Evolutionary conservation across 1,139 yeast species (phyloP), one percentile per base, ranked within the genome.

Genomic region (Geotrichum carabidarum): DNA sequence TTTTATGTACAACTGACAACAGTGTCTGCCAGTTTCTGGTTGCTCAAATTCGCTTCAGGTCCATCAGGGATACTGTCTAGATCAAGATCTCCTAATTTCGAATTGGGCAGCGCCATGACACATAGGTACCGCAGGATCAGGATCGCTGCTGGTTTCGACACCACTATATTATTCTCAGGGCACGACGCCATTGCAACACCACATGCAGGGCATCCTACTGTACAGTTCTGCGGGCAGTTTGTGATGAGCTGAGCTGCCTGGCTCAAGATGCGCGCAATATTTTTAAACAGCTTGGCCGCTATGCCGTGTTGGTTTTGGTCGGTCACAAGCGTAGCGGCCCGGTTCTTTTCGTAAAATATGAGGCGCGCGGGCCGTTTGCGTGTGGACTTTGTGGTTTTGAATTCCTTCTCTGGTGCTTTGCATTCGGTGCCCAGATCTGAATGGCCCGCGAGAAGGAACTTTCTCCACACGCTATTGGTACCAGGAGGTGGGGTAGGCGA

Each of bases 361-460:
- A 93, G 71, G 54, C 99, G 75, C 0, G 95, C 95, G 0, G 98
- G 98, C 46, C 99, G 71, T 57, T 79, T 78, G 43, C 99, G 74
- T 14, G 70, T 70, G 0, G 90, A 77, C 63, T 84, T 84, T 27
- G 88, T 71, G 44, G 78, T 77, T 1, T 95, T 87, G 74, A 90
- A 87, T 65, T 93, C 99, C 65, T 93, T 93, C 61, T 88, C 95
- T 0, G 99, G 97, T 0, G 98, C 96, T 64, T 93, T 93, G 69
- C 99, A 93, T 68, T 93, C 99, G 0, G 98, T 89, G 53, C 79
- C 79, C 14, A 93, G 77, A 62, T 91, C 98, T 46, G 85, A 84
- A 1, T 80, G 78, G 2, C 82, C 81, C 27, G 81, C 75, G n/a
- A 82, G 82, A 8, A 80, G 80, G 59, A 81, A 80, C 4, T 78